A percentile compares a stretch with the other conserved stretches of the same genome.
phyloP scores from a whole-genome alignment of 495 filamentous ascomycete genomes.

The Aspergillus asperescens region DNA sequence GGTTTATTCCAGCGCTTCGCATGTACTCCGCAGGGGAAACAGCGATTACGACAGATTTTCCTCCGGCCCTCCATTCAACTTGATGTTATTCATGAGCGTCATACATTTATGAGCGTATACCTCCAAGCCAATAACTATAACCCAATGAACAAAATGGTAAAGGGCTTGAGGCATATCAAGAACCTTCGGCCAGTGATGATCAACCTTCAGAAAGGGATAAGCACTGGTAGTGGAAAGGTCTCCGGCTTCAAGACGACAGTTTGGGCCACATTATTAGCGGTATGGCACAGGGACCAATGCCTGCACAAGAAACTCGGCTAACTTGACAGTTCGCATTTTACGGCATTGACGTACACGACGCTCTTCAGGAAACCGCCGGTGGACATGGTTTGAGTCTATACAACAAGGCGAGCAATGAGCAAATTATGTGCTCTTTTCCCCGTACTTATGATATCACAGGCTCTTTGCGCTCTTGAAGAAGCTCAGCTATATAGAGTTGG shows the following conservation, averaged over 20 bases:
- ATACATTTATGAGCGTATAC: conserved; percentile 63
- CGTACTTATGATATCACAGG: conserved; percentile 23
- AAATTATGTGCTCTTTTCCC: background rate
- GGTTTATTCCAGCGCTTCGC: conserved; percentile 77
- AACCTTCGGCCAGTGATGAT: conserved; percentile 69
- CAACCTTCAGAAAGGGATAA: conserved; percentile 71
- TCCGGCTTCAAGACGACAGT: conserved; percentile 58
- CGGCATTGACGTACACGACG: conserved; percentile 62
- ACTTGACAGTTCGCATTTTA: conserved; percentile 59
- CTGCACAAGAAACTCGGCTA: background rate
- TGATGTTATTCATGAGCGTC: conserved; percentile 64
- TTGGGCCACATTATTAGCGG: conserved; percentile 61
- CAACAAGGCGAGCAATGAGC: conserved; percentile 44
- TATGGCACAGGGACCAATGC: conserved; percentile 19
- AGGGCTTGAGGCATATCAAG: conserved; percentile 66
- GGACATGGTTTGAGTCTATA: conserved; percentile 51
- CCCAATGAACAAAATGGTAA: conserved; percentile 51
- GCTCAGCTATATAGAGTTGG: conserved; percentile 58
- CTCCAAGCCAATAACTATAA: conserved; percentile 63
- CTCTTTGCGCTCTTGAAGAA: conserved; percentile 42
- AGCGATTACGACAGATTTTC: conserved; percentile 74
- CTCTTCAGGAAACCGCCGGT: conserved; percentile 55
- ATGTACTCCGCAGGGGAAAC: conserved; percentile 74
- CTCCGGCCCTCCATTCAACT: conserved; percentile 71
- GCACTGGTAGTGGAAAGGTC: conserved; percentile 52